Evolutionary conservation across 768 basidiomycete species (phyloP).

Genomic region (Pleurotus sapidus): DNA sequence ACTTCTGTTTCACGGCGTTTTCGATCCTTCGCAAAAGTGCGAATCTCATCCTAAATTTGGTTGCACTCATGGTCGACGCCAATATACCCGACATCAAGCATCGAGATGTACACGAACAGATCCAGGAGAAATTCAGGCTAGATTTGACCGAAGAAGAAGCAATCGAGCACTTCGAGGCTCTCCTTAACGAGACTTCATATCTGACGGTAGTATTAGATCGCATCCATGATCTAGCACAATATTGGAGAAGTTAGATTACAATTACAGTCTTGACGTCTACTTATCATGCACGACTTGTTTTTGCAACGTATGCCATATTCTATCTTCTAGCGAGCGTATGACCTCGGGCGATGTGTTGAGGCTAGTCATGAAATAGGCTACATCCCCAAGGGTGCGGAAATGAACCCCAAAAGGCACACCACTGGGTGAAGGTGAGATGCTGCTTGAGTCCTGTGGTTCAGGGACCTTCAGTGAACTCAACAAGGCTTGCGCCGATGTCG

Average conservation of each 20-base stretch:
- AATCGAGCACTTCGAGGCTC: conserved; percentile 91
- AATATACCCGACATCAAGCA: conserved; percentile 98
- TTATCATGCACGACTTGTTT: not conserved
- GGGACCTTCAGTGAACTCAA: conserved; percentile 48
- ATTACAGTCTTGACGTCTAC: not conserved
- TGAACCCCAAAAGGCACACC: conserved; percentile 69
- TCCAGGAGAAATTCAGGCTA: conserved; percentile 95
- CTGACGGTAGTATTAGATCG: conserved; percentile 90
- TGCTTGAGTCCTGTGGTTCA: conserved; percentile 10
- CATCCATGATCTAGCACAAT: conserved; percentile 89
- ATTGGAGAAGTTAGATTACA: conserved; percentile 67
- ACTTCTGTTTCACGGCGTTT: conserved; percentile 97
- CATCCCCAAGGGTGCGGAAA: conserved; percentile 85
- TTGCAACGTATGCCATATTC: conserved; percentile 43
- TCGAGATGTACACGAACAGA: conserved; percentile 81
- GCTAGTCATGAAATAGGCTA: conserved; percentile 92
- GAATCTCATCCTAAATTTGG: conserved; percentile 94
- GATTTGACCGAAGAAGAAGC: conserved; percentile 96
- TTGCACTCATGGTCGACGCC: conserved; percentile 95
- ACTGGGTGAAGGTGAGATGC: conserved; percentile 42
- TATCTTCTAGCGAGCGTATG: conserved; percentile 60
- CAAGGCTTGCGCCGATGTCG: conserved; percentile 61
- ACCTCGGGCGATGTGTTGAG: conserved; percentile 62
- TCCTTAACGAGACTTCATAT: conserved; percentile 94
- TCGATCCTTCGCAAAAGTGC: conserved; percentile 94